Conservation (phyloP, 495 filamentous ascomycete genomes). For the Pyrenula massariospora region DNA sequence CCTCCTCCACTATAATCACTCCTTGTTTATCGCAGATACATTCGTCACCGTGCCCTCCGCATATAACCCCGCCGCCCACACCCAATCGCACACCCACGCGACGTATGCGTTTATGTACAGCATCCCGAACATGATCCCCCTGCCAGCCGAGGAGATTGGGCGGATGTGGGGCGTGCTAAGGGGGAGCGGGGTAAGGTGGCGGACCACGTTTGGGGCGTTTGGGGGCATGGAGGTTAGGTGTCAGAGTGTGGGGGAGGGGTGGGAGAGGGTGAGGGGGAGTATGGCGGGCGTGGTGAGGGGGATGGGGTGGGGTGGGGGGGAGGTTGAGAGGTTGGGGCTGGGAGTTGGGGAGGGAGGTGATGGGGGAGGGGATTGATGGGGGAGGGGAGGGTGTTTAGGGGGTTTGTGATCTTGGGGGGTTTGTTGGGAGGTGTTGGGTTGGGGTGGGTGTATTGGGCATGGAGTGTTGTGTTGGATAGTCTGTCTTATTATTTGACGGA, state of each 20-base stretch:
- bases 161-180: slow-evolving; percentile 32
- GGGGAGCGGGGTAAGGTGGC: not conserved
- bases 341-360: too few relatives aligned
- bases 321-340: not conserved
- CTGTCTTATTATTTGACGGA: too few relatives aligned
- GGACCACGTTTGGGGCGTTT: slow-evolving; percentile 51
- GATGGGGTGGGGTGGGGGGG: slow-evolving; percentile 34
- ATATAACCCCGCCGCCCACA: slow-evolving; percentile 16
- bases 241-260: slow-evolving; percentile 28
- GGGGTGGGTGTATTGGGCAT: too few relatives aligned
- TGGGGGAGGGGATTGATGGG: too few relatives aligned
- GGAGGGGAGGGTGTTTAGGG: too few relatives aligned
- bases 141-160: slow-evolving; percentile 26
- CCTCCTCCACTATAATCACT: slow-evolving; percentile 41
- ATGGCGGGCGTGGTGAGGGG: slow-evolving; percentile 56
- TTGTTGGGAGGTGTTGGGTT: too few relatives aligned
- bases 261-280: slow-evolving; percentile 56
- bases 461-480: too few relatives aligned
- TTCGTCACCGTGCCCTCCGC: slow-evolving; percentile 47
- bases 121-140: slow-evolving; percentile 70
- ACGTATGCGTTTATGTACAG: slow-evolving; percentile 69
- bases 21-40: slow-evolving; percentile 60
- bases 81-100: slow-evolving; percentile 21
- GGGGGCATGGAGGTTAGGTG: slow-evolving; percentile 41
- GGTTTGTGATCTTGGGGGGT: too few relatives aligned